Evolutionary conservation across 78 protist genomes (phyloP).

Genomic region (Guillardia theta): DNA sequence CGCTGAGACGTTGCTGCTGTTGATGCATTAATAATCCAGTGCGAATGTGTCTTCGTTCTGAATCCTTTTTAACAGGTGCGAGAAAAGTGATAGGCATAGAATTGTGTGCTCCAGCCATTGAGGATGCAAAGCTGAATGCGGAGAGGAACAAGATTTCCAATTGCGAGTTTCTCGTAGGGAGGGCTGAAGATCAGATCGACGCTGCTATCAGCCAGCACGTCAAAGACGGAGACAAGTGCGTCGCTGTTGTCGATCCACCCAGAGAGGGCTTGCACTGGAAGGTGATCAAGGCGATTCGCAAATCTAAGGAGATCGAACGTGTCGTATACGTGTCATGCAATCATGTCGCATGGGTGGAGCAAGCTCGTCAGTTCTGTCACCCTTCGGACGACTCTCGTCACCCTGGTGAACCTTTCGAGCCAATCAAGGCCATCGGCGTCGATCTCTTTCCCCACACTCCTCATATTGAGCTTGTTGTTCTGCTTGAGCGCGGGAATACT

Average conservation of each 20-base stretch:
- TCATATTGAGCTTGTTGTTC: not conserved
- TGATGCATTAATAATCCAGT: too few relatives aligned
- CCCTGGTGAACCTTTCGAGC: not conserved
- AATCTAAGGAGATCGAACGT: not conserved
- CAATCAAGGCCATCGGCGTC: not conserved
- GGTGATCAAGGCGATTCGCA: not conserved
- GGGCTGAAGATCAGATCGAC: not conserved
- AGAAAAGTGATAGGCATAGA: constrained; percentile 1
- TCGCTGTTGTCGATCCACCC: not conserved
- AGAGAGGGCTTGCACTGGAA: not conserved
- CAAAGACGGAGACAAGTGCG: not conserved
- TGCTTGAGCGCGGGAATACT: not conserved
- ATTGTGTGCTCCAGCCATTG: not conserved
- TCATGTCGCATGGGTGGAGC: not conserved
- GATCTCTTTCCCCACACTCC: constrained; percentile 41
- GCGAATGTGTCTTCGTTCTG: too few relatives aligned
- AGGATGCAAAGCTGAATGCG: not conserved
- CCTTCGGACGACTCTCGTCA: not conserved
- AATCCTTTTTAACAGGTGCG: not conserved
- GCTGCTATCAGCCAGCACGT: not conserved
- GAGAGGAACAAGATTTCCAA: not conserved
- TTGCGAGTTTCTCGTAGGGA: not conserved
- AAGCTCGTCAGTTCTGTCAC: not conserved
- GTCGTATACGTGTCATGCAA: not conserved
- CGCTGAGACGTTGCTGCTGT: not conserved